These are phyloP conservation scores for Pelargonium fulgidum DNA, from an alignment of 441 rosid genomes.

Conservation along the genomic window DNA sequence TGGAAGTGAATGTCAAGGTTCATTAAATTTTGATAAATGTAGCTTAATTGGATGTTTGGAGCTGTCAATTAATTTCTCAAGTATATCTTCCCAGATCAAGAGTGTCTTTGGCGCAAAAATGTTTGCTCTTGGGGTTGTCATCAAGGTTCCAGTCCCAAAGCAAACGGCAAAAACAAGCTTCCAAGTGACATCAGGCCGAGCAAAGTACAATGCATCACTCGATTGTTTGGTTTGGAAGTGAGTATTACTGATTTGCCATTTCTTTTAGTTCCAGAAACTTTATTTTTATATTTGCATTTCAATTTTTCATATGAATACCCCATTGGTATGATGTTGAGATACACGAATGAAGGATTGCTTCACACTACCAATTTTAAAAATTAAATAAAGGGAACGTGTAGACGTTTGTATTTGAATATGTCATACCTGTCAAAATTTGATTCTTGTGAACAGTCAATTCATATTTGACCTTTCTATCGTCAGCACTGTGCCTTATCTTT, in stretches of 20 bases:
- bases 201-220: conserved; percentile 88
- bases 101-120: conserved; percentile 98
- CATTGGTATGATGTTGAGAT: no score
- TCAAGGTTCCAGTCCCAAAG: conserved; percentile 95
- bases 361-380: no score
- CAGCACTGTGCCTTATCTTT: background rate
- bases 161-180: conserved; percentile 98
- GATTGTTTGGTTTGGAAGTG: conserved; percentile 44
- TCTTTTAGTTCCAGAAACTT: background rate
- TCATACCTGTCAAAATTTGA: background rate
- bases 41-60: background rate
- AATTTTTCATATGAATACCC: background rate
- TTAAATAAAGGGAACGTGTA: no score
- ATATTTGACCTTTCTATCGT: background rate
- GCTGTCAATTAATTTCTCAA: no score
- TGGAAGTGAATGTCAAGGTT: conserved; percentile 93
- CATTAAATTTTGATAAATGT: conserved; percentile 3
- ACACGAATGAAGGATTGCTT: background rate
- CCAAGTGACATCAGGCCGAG: conserved; percentile 94
- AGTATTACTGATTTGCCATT: background rate
- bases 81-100: conserved; percentile 57
- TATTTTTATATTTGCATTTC: background rate
- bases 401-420: no score
- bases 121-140: conserved; percentile 96
- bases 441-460: no score